Percentiles rank a stretch among this genome's conserved stretches.
Conservation (phyloP, 345 rosid species). For the Salix udensis region DNA sequence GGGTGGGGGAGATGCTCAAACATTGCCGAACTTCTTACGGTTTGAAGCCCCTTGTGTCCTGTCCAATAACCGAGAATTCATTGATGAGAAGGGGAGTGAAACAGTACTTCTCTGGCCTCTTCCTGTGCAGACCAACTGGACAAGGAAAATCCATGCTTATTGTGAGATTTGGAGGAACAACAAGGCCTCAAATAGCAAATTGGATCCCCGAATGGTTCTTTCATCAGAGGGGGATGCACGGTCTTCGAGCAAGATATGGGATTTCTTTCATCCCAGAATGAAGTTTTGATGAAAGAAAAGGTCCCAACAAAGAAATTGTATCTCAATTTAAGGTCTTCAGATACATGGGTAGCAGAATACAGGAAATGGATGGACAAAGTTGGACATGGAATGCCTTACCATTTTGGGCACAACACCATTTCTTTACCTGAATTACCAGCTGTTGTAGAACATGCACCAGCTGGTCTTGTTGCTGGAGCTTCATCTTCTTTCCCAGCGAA, state of each 20-base stretch:
- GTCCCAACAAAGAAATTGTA: constrained; percentile 78
- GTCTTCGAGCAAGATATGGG: constrained; percentile 96
- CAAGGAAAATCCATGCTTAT: constrained; percentile 96
- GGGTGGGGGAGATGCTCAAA: constrained; percentile 60
- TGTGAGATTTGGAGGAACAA: constrained; percentile 75
- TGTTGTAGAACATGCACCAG: constrained; percentile 90
- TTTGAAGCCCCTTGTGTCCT: constrained; percentile 81
- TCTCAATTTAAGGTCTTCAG: constrained; percentile 69
- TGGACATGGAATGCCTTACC: constrained; percentile 96
- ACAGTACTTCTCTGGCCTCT: constrained; percentile 67
- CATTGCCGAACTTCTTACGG: constrained; percentile 46
- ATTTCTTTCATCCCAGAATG: constrained; percentile 81
- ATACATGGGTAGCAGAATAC: constrained; percentile 92
- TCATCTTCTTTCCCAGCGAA: constrained; percentile 78
- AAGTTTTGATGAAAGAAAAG: constrained; percentile 68
- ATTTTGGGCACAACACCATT: constrained; percentile 73
- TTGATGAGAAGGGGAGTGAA: constrained; percentile 60
- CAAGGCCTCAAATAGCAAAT: constrained; percentile 42
- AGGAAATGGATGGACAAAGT: constrained; percentile 97
- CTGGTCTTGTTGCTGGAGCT: constrained; percentile 64
- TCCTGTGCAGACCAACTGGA: constrained; percentile 89
- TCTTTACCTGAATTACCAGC: constrained; percentile 64
- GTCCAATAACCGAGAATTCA: constrained; percentile 60
- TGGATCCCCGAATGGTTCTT: constrained; percentile 73
- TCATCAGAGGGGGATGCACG: constrained; percentile 76